Percentiles rank a stretch among this genome's conserved stretches.
These are phyloP conservation scores for Coemansia sp. DNA, from an alignment of 192 early-diverging fungal genomes.

Conservation along the genomic window DNA sequence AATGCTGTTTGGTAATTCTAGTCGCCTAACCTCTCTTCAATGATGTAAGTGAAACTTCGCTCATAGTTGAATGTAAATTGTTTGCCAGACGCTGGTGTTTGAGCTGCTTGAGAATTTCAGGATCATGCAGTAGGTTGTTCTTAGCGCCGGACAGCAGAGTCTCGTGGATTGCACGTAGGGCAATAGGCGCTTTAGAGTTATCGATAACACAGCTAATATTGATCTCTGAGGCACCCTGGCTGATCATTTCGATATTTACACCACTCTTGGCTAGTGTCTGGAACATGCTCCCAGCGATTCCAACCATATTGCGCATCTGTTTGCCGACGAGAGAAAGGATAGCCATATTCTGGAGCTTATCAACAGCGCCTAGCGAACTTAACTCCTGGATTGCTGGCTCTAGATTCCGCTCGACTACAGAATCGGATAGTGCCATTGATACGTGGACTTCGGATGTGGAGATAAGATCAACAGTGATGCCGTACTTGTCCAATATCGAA, in stretches of 20 bases:
- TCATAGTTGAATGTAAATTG: conserved; percentile 42
- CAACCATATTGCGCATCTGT: conserved; percentile 97
- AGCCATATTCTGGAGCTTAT: conserved; percentile 84
- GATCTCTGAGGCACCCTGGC: conserved; percentile 96
- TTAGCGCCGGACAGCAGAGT: conserved; percentile 57
- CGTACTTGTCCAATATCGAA: conserved; percentile 81
- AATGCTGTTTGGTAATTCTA: no score
- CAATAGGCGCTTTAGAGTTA: conserved; percentile 64
- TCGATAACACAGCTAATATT: conserved; percentile 98
- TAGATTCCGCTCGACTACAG: conserved; percentile 67
- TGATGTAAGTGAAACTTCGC: conserved; percentile 39
- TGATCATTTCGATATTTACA: conserved; percentile 99
- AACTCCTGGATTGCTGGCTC: conserved; percentile 78
- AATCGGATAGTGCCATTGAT: conserved; percentile 75
- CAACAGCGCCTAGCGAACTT: conserved; percentile 75
- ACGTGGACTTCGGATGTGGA: conserved; percentile 93
- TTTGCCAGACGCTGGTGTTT: conserved; percentile 32
- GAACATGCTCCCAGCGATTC: conserved; percentile 93
- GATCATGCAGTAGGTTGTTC: conserved; percentile 45
- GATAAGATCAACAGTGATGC: conserved; percentile 93
- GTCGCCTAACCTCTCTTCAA: conserved; percentile 9
- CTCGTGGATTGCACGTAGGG: conserved; percentile 89
- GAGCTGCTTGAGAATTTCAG: conserved; percentile 43
- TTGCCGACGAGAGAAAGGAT: conserved; percentile 95
- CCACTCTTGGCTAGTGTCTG: conserved; percentile 76